These are phyloP conservation scores for Rhododendron kiyosumense DNA, from an alignment of 148 eudicot species.

Conservation along the genomic window DNA sequence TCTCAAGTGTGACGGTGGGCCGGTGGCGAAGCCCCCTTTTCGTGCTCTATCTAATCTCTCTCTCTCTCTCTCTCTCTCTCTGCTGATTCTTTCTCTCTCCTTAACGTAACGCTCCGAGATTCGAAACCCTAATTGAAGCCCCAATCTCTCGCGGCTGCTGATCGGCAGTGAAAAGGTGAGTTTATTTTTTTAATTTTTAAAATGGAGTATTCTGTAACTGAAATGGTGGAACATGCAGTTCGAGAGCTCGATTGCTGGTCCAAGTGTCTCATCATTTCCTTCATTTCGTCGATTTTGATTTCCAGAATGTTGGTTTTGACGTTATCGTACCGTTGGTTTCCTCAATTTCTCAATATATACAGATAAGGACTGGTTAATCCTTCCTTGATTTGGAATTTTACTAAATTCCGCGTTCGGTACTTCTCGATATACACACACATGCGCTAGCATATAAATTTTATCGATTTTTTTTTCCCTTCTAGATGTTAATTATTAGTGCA, in stretches of 20 bases:
- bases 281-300: neutral
- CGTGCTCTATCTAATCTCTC: neutral
- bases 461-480: neutral
- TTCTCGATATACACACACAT: neutral
- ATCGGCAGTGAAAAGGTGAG: neutral
- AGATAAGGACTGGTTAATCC: neutral
- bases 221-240: neutral
- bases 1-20: neutral
- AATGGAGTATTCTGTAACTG: neutral
- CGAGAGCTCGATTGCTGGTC: neutral
- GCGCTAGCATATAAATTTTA: neutral
- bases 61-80: neutral
- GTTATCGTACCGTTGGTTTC: neutral
- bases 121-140: slow-evolving; percentile 5
- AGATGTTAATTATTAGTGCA: neutral
- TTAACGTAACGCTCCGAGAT: neutral
- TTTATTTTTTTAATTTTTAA: neutral
- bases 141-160: neutral
- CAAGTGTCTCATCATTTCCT: neutral
- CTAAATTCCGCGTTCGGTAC: neutral
- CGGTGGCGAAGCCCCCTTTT: neutral
- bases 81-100: neutral
- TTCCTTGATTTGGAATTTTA: neutral
- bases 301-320: neutral
- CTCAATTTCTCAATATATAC: neutral